phyloP scores from a whole-genome alignment of 352 stramenopile species.

The Phytophthora crassamura region DNA sequence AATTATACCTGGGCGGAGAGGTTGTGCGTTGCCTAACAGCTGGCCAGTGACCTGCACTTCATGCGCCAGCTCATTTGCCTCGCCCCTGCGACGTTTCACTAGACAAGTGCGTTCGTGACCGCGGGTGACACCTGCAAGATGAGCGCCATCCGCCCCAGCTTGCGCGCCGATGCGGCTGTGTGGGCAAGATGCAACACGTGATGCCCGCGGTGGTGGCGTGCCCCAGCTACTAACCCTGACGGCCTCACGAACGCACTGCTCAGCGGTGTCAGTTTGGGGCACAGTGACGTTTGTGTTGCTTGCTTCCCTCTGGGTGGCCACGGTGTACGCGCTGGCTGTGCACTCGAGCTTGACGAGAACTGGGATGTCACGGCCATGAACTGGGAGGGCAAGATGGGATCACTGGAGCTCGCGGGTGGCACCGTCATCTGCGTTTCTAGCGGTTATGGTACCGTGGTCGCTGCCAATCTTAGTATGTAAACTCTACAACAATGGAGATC shows the following conservation, averaged over 20 bases:
- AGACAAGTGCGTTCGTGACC: no score
- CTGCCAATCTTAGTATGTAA: conserved; percentile 71
- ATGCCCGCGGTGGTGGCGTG: no score
- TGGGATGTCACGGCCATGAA: conserved; percentile 43
- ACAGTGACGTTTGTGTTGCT: conserved; percentile 76
- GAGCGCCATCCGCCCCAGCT: no score
- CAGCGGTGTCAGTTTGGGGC: conserved; percentile 70
- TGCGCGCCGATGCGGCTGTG: no score
- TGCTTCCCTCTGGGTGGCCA: conserved; percentile 69
- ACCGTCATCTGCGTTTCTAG: conserved; percentile 80
- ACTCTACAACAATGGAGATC: conserved; percentile 74
- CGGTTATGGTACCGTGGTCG: conserved; percentile 68
- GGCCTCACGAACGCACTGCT: conserved; percentile 79
- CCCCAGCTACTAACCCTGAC: no score
- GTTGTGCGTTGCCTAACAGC: conserved; percentile 64
- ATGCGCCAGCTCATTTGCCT: no score
- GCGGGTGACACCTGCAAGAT: no score
- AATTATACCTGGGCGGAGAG: conserved; percentile 79
- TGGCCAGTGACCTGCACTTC: no score
- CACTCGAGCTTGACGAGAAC: conserved; percentile 54
- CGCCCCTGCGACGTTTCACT: no score
- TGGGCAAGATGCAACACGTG: no score
- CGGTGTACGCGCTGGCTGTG: conserved; percentile 88
- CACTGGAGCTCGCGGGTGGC: conserved; percentile 76
- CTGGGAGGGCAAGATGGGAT: conserved; percentile 67